Base-by-base conservation (phyloP, 1,284 basidiomycete species). In the Papiliotrema laurentii region DNA sequence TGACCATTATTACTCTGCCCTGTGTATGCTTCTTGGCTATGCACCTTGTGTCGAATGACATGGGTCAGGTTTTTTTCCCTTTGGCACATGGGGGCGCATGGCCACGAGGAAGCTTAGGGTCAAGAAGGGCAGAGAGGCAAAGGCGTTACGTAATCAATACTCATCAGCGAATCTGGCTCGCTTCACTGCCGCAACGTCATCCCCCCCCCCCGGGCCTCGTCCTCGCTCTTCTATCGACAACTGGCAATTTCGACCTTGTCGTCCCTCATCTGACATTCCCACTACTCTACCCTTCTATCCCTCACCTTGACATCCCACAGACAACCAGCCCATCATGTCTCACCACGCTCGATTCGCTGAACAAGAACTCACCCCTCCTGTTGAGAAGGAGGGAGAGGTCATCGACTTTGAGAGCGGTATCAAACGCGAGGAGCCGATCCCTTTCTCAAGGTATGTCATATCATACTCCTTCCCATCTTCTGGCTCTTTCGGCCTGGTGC, bases 381-480 rank as follows among this genome's bases (percentile, higher is more conserved):
- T 61, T 3, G 59, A 64, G 47, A 61, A 54, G 46, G 41, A 50
- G 41, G 60, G 58, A 21, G 50, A 45, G 42, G 4, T 45, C 35
- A 14, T 43, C 43, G 46, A 42, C 43, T 43, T 33, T 26, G 47
- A 49, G 33, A 30, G 43, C 35, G 21, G 30, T 28, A 28, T 35
- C 34, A 28, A 55, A 35, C 35, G 49, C 18, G 40, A 34, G 36
- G 27, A 58, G 27, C 59, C 70, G 16, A 68, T 72, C 43, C 71
- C 71, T 9, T 73, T 73, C 51, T 72, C 70, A 2, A 58, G 69
- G 69, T 66, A 37, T n/a, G 59, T 51, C n/a, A 18, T 34, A n/a
- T 27, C 19, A 14, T 18, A 30, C 18, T 21, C 19, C 28, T 7
- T 7, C 4, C 4, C 37, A 30, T 45, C 30, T 31, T 31, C 9